Conservation (phyloP, 371 early-diverging fungal genomes). For the Homolaphlyctis polyrhiza region DNA sequence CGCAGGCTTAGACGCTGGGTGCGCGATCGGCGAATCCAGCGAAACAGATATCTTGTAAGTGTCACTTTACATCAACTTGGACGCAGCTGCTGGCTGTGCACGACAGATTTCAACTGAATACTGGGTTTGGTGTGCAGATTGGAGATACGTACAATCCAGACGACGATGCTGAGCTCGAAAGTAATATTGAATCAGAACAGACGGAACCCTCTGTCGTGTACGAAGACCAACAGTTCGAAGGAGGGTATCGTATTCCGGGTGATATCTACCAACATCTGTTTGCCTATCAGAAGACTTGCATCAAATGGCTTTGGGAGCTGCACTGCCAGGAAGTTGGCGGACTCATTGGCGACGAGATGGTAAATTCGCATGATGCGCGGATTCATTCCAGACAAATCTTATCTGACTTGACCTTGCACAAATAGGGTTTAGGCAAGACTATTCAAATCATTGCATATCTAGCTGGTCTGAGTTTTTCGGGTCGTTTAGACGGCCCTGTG, state of each 20-base stretch:
- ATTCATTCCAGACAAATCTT: background rate
- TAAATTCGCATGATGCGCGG: constrained; percentile 4
- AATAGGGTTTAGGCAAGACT: constrained; percentile 93
- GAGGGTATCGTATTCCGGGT: constrained; percentile 68
- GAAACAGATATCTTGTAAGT: background rate
- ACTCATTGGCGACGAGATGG: constrained; percentile 98
- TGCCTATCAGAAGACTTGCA: constrained; percentile 88
- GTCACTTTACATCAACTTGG: background rate
- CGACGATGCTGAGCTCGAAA: background rate
- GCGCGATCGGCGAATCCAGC: constrained; percentile 10
- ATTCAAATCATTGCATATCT: constrained; percentile 88
- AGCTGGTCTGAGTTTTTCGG: constrained; percentile 60
- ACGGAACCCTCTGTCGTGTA: constrained; percentile 53
- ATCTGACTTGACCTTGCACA: no score
- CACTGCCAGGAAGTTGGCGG: constrained; percentile 88
- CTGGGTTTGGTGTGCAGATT: background rate
- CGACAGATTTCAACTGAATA: no score
- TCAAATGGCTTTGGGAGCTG: constrained; percentile 91
- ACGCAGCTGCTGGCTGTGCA: background rate
- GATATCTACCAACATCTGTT: constrained; percentile 82
- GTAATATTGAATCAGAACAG: constrained; percentile 46
- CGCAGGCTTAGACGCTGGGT: constrained; percentile 29
- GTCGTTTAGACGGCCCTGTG: constrained; percentile 48
- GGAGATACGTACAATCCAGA: background rate
- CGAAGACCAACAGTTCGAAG: constrained; percentile 56